phyloP scores from a whole-genome alignment of 2,329 filamentous ascomycete species.

The Neodidymelliopsis sp. region DNA sequence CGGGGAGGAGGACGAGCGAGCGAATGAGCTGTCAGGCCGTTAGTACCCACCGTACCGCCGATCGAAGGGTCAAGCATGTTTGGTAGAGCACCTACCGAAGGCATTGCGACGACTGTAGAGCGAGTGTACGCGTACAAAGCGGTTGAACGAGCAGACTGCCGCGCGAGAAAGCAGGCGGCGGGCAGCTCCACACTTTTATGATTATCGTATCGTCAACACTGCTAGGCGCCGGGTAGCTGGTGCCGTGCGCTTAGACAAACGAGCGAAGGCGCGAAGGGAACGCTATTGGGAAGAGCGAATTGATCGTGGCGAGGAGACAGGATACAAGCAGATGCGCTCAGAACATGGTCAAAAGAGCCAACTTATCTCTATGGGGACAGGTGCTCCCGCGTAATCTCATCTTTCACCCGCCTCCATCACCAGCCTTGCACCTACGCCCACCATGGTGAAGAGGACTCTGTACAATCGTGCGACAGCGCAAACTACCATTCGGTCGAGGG shows the following conservation, averaged over 20 bases:
- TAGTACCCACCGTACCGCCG: slow-evolving; percentile 17
- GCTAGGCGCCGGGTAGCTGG: slow-evolving; percentile 11
- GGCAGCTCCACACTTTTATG: slow-evolving; percentile 11
- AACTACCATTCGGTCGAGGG: background rate
- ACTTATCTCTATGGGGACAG: slow-evolving; percentile 8
- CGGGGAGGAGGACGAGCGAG: slow-evolving; percentile 36
- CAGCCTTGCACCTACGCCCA: no score
- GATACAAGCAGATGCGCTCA: background rate
- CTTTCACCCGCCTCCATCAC: slow-evolving; percentile 13
- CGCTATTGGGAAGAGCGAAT: slow-evolving; percentile 12
- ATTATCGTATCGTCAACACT: slow-evolving; percentile 12
- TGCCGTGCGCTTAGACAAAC: slow-evolving; percentile 8
- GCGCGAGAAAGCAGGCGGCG: slow-evolving; percentile 1
- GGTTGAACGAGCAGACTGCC: slow-evolving; percentile 7
- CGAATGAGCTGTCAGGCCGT: slow-evolving; percentile 34
- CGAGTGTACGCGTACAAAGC: slow-evolving; percentile 13
- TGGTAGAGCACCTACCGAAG: slow-evolving; percentile 18
- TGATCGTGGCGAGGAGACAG: background rate
- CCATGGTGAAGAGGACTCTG: no score
- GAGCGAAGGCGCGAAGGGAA: slow-evolving; percentile 12
- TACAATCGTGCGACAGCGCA: slow-evolving; percentile 12
- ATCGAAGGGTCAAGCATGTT: slow-evolving; percentile 7
- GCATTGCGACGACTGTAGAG: slow-evolving; percentile 13
- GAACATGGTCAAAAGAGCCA: slow-evolving; percentile 8
- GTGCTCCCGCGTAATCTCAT: slow-evolving; percentile 10